Conservation (phyloP, 2,329 filamentous ascomycete species). For the Penicillium paneum region DNA sequence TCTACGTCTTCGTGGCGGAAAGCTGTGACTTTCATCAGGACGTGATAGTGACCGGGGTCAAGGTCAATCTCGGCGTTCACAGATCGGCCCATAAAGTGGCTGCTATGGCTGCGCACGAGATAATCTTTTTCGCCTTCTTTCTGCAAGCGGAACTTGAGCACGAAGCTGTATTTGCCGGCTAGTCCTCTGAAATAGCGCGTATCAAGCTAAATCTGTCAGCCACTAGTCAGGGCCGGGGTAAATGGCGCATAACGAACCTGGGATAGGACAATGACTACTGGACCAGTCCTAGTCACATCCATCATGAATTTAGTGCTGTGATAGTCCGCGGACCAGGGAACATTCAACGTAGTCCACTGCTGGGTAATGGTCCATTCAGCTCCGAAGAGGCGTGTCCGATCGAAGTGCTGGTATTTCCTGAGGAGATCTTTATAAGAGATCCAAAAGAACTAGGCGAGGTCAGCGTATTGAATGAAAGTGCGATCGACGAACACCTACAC, state of each 20-base stretch:
- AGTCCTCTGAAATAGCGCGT: conserved; percentile 59
- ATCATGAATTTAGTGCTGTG: conserved; percentile 59
- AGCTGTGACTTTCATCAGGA: conserved; percentile 72
- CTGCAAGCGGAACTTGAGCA: conserved; percentile 58
- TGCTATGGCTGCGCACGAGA: conserved; percentile 55
- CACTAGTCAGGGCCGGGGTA: no score
- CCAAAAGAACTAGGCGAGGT: conserved; percentile 51
- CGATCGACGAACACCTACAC: conserved; percentile 39
- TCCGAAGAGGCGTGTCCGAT: conserved; percentile 60
- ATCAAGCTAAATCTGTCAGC: conserved; percentile 47
- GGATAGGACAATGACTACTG: conserved; percentile 57
- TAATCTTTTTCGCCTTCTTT: conserved; percentile 60
- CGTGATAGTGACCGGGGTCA: conserved; percentile 69
- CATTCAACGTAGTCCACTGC: conserved; percentile 59
- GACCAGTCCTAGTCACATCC: conserved; percentile 50
- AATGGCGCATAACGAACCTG: conserved; percentile 39
- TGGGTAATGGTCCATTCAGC: conserved; percentile 60
- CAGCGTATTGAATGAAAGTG: background rate
- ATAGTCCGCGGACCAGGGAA: conserved; percentile 61
- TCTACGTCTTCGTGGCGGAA: conserved; percentile 51
- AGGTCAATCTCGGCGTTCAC: conserved; percentile 75
- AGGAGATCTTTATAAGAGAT: conserved; percentile 59
- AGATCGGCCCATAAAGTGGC: conserved; percentile 65
- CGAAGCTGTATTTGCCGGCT: conserved; percentile 56
- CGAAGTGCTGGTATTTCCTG: conserved; percentile 57